Percentiles rank a stretch among this genome's conserved stretches.
phyloP scores from a whole-genome alignment of 140 eudicot species.

The Artemisia princeps region DNA sequence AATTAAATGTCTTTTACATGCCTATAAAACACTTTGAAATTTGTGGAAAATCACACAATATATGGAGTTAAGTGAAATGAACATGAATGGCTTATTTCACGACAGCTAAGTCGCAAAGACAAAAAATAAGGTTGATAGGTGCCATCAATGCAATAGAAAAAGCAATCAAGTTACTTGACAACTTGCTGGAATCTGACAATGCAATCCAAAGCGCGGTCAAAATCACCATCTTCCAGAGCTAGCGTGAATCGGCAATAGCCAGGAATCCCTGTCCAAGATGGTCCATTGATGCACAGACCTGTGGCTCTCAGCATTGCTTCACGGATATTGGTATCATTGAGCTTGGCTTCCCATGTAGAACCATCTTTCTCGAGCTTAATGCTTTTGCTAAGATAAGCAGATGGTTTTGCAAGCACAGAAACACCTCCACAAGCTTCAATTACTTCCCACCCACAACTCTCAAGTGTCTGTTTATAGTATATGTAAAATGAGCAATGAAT shows the following conservation, averaged over 20 bases:
- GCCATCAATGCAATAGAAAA: background rate
- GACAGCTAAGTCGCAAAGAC: slow-evolving; percentile 33
- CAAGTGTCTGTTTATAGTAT: slow-evolving; percentile 48
- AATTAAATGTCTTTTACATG: slow-evolving; percentile 2
- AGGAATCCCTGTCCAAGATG: slow-evolving; percentile 88
- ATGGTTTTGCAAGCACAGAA: slow-evolving; percentile 85
- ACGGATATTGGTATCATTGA: slow-evolving; percentile 65
- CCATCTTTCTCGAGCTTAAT: slow-evolving; percentile 37
- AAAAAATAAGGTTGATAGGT: slow-evolving; percentile 6
- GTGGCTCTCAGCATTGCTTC: slow-evolving; percentile 76
- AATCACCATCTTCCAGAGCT: slow-evolving; percentile 65
- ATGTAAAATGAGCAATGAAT: slow-evolving; percentile 16
- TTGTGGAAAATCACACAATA: slow-evolving; percentile 9
- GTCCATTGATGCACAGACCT: slow-evolving; percentile 78
- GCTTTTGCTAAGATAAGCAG: slow-evolving; percentile 56
- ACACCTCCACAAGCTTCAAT: slow-evolving; percentile 72
- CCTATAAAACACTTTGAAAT: slow-evolving; percentile 18
- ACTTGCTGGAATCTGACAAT: slow-evolving; percentile 51
- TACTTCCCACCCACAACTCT: slow-evolving; percentile 89
- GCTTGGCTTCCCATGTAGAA: slow-evolving; percentile 45
- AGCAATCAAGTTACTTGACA: slow-evolving; percentile 26
- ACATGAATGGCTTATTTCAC: slow-evolving; percentile 29
- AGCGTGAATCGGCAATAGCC: slow-evolving; percentile 81
- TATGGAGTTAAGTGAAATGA: slow-evolving; percentile 15
- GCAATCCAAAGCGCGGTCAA: slow-evolving; percentile 64